Conservation (phyloP, 2,329 filamentous ascomycete species). For the Coniosporium tulheliwenetii region DNA sequence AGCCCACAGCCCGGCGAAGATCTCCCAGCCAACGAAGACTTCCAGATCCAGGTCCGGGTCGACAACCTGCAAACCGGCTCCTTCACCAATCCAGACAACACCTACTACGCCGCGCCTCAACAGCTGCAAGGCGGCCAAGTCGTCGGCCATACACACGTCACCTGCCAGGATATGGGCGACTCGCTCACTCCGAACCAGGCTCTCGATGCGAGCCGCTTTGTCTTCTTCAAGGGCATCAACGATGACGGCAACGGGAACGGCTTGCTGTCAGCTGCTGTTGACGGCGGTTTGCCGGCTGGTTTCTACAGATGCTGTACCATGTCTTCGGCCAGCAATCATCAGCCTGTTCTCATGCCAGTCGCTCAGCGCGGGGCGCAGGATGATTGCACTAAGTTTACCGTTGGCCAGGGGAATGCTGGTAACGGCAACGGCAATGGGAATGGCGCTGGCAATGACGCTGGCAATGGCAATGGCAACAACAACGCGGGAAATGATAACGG, state of each 20-base stretch:
- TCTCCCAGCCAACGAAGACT: slow-evolving; percentile 23
- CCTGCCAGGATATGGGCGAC: slow-evolving; percentile 31
- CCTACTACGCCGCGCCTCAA: slow-evolving; percentile 41
- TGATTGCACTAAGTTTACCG: slow-evolving; percentile 35
- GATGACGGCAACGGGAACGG: slow-evolving; percentile 32
- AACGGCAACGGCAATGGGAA: not conserved
- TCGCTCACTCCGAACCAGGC: slow-evolving; percentile 19
- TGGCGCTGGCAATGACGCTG: not conserved
- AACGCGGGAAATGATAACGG: not conserved
- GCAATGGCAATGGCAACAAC: slow-evolving; percentile 1
- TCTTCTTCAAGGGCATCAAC: slow-evolving; percentile 44
- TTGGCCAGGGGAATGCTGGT: slow-evolving; percentile 9
- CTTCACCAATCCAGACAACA: slow-evolving; percentile 38
- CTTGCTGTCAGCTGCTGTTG: slow-evolving; percentile 27
- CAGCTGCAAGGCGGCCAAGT: slow-evolving; percentile 25
- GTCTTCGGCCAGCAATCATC: slow-evolving; percentile 35
- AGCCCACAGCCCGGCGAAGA: slow-evolving; percentile 27
- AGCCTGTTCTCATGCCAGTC: slow-evolving; percentile 42
- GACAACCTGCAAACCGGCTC: slow-evolving; percentile 34
- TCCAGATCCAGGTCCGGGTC: slow-evolving; percentile 33
- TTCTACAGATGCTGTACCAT: slow-evolving; percentile 37
- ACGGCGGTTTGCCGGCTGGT: slow-evolving; percentile 31
- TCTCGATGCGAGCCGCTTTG: slow-evolving; percentile 28
- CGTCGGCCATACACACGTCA: slow-evolving; percentile 35
- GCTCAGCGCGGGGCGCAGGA: slow-evolving; percentile 39